Conservation (phyloP, 176 grass and related monocot species). For the Hordeum vulgare region DNA sequence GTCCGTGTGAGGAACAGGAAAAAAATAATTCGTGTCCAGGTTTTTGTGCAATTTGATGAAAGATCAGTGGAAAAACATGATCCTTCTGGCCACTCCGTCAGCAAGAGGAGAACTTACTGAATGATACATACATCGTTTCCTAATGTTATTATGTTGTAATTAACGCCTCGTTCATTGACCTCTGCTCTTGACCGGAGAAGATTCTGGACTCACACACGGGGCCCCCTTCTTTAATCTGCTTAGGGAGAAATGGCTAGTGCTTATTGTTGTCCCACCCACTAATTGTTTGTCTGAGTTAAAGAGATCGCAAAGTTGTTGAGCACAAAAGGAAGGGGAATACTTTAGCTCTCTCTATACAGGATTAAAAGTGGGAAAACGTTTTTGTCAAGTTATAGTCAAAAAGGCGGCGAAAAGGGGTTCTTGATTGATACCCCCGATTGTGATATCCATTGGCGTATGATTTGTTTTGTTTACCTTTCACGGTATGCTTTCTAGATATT, state of each 20-base stretch:
- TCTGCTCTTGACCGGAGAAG: constrained; percentile 2
- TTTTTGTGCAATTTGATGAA: not conserved
- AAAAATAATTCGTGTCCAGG: not conserved
- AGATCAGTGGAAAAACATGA: not conserved
- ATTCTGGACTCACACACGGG: constrained; percentile 4
- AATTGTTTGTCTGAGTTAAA: not conserved
- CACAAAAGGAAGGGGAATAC: not conserved
- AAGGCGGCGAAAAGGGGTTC: constrained; percentile 2
- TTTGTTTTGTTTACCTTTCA: constrained; percentile 12
- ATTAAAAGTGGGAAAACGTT: constrained; percentile 11
- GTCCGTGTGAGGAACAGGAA: not conserved
- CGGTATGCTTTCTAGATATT: not conserved
- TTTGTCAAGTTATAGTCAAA: not conserved
- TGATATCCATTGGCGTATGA: constrained; percentile 10
- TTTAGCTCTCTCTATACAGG: not conserved
- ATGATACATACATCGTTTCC: not conserved
- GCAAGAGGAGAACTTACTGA: not conserved
- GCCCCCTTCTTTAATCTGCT: not conserved
- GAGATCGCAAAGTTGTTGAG: not conserved
- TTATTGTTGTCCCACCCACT: not conserved
- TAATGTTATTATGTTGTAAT: not conserved
- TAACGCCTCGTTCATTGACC: constrained; percentile 7
- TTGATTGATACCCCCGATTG: constrained; percentile 13
- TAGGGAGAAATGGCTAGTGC: not conserved
- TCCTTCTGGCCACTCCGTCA: not conserved